phyloP scores from a whole-genome alignment of 495 filamentous ascomycete species.

The Lentithecium fluviatile region DNA sequence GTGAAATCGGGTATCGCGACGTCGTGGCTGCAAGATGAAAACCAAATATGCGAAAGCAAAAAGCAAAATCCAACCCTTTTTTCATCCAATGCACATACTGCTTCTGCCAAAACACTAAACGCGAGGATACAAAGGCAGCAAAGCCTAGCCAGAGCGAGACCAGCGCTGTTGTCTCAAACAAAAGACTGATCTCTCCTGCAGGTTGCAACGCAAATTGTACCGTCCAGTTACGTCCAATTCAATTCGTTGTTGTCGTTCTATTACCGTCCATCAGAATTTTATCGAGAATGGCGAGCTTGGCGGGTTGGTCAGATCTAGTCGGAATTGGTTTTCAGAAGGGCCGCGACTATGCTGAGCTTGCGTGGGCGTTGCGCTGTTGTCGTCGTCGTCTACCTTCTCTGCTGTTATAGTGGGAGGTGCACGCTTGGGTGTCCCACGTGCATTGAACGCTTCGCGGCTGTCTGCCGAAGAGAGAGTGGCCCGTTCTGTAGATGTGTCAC shows the following conservation, averaged over 20 bases:
- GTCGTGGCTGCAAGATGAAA: constrained; percentile 17
- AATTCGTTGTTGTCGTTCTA: no score
- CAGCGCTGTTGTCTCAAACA: no score
- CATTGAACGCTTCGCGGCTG: constrained; percentile 31
- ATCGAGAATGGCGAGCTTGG: constrained; percentile 33
- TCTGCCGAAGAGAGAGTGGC: constrained; percentile 29
- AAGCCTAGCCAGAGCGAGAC: no score
- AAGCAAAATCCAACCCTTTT: constrained; percentile 17
- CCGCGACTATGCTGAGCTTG: constrained; percentile 29
- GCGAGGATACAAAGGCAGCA: neutral
- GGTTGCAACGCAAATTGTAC: no score
- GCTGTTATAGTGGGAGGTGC: constrained; percentile 17
- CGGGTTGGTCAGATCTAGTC: constrained; percentile 27
- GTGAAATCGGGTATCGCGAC: constrained; percentile 26
- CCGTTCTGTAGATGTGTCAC: constrained; percentile 27
- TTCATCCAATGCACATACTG: neutral
- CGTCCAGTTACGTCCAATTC: no score
- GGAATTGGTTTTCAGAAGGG: constrained; percentile 13
- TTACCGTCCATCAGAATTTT: constrained; percentile 19
- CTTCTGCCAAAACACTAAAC: neutral
- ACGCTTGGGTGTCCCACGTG: constrained; percentile 20
- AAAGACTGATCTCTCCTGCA: no score
- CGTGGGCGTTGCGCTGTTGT: constrained; percentile 35
- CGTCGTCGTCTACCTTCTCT: constrained; percentile 28
- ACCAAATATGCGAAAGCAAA: constrained; percentile 19